These are phyloP conservation scores for Dalbergia cultrata DNA, from an alignment of 306 rosid species.

Conservation along the genomic window DNA sequence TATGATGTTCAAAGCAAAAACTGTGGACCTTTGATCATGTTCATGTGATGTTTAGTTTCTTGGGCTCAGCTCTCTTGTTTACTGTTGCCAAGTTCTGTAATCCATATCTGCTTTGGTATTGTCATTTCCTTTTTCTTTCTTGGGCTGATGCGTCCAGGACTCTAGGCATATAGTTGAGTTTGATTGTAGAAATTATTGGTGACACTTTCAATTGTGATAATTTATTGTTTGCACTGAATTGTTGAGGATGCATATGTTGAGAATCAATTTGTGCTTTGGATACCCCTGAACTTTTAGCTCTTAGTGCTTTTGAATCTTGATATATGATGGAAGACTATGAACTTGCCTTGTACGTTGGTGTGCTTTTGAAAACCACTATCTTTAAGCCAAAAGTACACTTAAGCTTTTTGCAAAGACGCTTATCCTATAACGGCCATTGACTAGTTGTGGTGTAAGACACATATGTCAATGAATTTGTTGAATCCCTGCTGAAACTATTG, in stretches of 20 bases:
- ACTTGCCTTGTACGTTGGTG: neutral
- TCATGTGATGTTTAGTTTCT: neutral
- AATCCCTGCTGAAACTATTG: neutral
- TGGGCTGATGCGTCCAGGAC: neutral
- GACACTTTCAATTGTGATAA: neutral
- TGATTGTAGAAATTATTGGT: neutral
- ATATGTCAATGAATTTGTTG: neutral
- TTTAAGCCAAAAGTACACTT: too few relatives aligned
- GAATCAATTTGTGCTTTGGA: neutral
- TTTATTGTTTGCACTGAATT: too few relatives aligned
- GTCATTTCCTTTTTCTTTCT: neutral
- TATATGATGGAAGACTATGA: neutral
- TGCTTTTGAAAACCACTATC: too few relatives aligned
- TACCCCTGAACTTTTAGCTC: neutral
- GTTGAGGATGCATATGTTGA: neutral
- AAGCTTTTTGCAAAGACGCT: neutral
- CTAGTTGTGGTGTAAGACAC: neutral
- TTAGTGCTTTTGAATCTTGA: neutral
- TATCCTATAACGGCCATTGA: neutral
- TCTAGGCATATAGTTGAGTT: too few relatives aligned
- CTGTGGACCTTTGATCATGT: neutral
- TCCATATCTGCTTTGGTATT: neutral
- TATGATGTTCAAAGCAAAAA: neutral
- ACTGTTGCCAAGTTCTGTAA: neutral
- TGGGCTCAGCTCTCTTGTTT: neutral